These are phyloP conservation scores for Boletus sensibilis DNA, from an alignment of 768 basidiomycete genomes.

Conservation along the genomic window DNA sequence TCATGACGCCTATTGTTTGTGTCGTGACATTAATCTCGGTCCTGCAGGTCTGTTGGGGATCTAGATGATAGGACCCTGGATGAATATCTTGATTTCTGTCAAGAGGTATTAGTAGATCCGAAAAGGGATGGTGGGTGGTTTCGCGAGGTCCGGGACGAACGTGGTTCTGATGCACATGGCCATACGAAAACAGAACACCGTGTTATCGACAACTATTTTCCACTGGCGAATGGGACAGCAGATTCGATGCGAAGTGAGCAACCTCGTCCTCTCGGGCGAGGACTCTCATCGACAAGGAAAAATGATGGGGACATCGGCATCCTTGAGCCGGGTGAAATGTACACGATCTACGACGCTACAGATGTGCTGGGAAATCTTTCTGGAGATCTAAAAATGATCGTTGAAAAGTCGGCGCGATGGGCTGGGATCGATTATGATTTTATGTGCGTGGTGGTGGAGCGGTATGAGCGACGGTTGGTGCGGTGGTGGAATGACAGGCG, in stretches of 20 bases:
- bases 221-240: slow-evolving; percentile 23
- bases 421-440: slow-evolving; percentile 54
- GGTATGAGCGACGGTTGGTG: slow-evolving; percentile 61
- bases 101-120: slow-evolving; percentile 45
- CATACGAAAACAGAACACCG: slow-evolving; percentile 24
- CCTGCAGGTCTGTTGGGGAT: slow-evolving; percentile 51
- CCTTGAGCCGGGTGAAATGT: slow-evolving; percentile 56
- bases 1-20: slow-evolving; percentile 15
- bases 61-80: slow-evolving; percentile 54
- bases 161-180: slow-evolving; percentile 9
- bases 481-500: slow-evolving; percentile 45
- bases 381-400: slow-evolving; percentile 47
- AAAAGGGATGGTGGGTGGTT: slow-evolving; percentile 26
- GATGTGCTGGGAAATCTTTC: slow-evolving; percentile 64
- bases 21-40: slow-evolving; percentile 2
- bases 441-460: slow-evolving; percentile 56
- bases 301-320: slow-evolving; percentile 6
- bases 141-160: slow-evolving; percentile 12
- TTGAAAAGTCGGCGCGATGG: slow-evolving; percentile 53
- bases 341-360: slow-evolving; percentile 63
- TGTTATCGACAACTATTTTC: slow-evolving; percentile 43
- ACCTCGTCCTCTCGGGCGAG: neutral
- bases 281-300: slow-evolving; percentile 10
- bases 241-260: neutral
- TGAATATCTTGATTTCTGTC: slow-evolving; percentile 65